These are phyloP conservation scores for Cercophora newfieldiana DNA, from an alignment of 495 filamentous ascomycete species.

Conservation along the genomic window DNA sequence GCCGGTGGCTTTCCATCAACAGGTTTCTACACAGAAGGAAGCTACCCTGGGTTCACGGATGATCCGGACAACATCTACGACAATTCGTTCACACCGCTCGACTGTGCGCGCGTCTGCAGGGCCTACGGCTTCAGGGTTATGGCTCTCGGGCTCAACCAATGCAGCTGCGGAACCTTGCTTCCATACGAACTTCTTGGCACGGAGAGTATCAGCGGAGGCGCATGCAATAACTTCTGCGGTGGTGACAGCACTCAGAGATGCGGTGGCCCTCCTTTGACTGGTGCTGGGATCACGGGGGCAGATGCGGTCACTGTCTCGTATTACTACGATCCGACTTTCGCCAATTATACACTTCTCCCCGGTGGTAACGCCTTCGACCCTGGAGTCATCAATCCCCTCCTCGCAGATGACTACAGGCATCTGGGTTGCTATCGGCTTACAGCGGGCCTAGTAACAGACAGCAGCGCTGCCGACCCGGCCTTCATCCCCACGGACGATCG, in stretches of 20 bases:
- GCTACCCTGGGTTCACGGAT: slow-evolving; percentile 21
- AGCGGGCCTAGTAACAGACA: too few relatives aligned
- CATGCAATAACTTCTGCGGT: slow-evolving; percentile 20
- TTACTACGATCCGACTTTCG: slow-evolving; percentile 26
- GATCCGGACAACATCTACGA: slow-evolving; percentile 24
- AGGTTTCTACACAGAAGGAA: slow-evolving; percentile 14
- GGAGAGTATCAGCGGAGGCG: too few relatives aligned
- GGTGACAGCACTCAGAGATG: slow-evolving; percentile 22
- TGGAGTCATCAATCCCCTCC: not conserved
- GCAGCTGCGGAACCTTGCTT: slow-evolving; percentile 27
- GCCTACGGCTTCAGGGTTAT: slow-evolving; percentile 32
- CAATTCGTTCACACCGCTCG: slow-evolving; percentile 27
- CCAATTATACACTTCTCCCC: too few relatives aligned
- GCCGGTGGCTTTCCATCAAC: slow-evolving; percentile 20
- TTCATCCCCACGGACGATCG: not conserved
- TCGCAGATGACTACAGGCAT: slow-evolving; percentile 5
- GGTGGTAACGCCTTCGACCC: not conserved
- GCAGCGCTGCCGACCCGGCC: not conserved
- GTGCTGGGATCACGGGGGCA: too few relatives aligned
- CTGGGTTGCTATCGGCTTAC: slow-evolving; percentile 17
- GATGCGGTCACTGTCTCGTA: slow-evolving; percentile 12
- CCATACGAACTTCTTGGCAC: too few relatives aligned
- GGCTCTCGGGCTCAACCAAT: slow-evolving; percentile 22
- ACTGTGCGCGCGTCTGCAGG: slow-evolving; percentile 29
- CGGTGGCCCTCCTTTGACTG: too few relatives aligned